Conservation (phyloP, 495 filamentous ascomycete species). For the Evansstolkia leycettana region DNA sequence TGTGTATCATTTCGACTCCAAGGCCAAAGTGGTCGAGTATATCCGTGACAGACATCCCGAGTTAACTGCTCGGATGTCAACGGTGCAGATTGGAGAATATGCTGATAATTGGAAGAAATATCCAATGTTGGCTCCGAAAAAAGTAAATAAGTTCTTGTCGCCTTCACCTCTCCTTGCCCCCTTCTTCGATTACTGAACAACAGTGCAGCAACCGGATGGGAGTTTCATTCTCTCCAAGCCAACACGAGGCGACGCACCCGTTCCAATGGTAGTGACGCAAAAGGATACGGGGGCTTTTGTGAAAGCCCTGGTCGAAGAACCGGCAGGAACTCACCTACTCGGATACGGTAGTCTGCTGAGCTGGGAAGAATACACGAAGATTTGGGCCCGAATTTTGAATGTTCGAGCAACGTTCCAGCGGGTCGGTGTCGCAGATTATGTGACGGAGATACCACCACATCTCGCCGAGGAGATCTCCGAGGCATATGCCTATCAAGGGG, state of each 20-base stretch:
- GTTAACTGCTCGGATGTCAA: conserved; percentile 29
- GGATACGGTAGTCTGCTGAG: conserved; percentile 15
- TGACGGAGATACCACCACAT: too few species aligned
- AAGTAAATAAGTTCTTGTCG: neutral
- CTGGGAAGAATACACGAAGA: conserved; percentile 13
- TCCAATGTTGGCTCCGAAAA: neutral
- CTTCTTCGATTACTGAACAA: too few species aligned
- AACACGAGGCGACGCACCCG: neutral
- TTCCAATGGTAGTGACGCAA: conserved; percentile 16
- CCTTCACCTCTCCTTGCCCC: too few species aligned
- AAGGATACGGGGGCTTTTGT: conserved; percentile 22
- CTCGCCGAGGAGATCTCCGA: too few species aligned
- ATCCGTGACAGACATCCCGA: conserved; percentile 21
- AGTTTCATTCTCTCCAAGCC: too few species aligned
- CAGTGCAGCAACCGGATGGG: too few species aligned
- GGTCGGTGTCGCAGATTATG: too few species aligned
- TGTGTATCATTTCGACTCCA: conserved; percentile 29
- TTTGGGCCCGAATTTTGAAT: conserved; percentile 15
- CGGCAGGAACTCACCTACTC: conserved; percentile 17
- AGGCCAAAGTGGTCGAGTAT: conserved; percentile 21
- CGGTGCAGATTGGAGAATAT: conserved; percentile 26
- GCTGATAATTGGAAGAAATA: conserved; percentile 15
- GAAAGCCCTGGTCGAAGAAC: conserved; percentile 14
- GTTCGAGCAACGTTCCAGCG: too few species aligned
- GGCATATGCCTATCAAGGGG: too few species aligned